Percentiles rank a stretch among this genome's conserved stretches.
Evolutionary conservation across 2,329 filamentous ascomycete species (phyloP).

Genomic region (Neodidymelliopsis sp.): DNA sequence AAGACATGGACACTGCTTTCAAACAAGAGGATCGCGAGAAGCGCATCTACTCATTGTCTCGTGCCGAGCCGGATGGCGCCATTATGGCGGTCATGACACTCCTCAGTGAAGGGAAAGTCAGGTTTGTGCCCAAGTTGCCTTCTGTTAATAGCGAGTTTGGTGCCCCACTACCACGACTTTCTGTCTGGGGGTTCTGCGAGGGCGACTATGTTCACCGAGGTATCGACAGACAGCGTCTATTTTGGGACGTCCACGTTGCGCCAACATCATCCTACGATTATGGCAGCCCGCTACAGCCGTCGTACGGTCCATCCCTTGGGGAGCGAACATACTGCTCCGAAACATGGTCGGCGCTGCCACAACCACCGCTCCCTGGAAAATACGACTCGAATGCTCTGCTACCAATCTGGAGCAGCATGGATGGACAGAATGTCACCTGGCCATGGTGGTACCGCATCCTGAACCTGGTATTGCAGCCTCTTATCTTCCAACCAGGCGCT

Average conservation of each 20-base stretch:
- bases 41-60: slow-evolving; percentile 58
- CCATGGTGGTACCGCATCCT: slow-evolving; percentile 71
- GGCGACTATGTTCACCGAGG: slow-evolving; percentile 75
- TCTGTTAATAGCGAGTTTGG: slow-evolving; percentile 60
- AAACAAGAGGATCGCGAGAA: slow-evolving; percentile 24
- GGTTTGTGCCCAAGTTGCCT: slow-evolving; percentile 62
- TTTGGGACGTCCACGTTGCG: slow-evolving; percentile 67
- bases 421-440: slow-evolving; percentile 63
- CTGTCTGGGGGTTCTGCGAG: slow-evolving; percentile 73
- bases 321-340: slow-evolving; percentile 28
- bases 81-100: slow-evolving; percentile 73
- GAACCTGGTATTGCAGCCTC: slow-evolving; percentile 66
- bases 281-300: slow-evolving; percentile 60
- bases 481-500: slow-evolving; percentile 69
- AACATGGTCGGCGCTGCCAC: slow-evolving; percentile 31
- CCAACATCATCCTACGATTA: slow-evolving; percentile 67
- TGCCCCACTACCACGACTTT: slow-evolving; percentile 51
- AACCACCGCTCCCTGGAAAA: slow-evolving; percentile 40
- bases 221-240: slow-evolving; percentile 70
- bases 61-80: slow-evolving; percentile 67
- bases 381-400: slow-evolving; percentile 56
- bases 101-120: slow-evolving; percentile 65
- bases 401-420: slow-evolving; percentile 77
- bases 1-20: slow-evolving; percentile 65
- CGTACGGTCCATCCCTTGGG: slow-evolving; percentile 32